phyloP scores from a whole-genome alignment of 495 filamentous ascomycete species.

The Neurospora sp. region DNA sequence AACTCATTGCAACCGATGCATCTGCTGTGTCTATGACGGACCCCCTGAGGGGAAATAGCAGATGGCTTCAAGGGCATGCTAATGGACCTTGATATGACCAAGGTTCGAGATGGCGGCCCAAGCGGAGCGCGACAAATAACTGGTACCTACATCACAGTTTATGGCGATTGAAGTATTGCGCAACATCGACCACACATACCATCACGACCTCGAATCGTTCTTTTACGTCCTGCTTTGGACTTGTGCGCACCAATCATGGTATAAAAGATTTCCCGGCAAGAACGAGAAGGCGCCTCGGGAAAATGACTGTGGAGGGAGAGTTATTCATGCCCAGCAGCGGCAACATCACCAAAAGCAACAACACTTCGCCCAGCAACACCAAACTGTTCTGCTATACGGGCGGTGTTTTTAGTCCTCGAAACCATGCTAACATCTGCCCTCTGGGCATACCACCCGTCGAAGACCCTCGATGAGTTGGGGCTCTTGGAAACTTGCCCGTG shows the following conservation, averaged over 20 bases:
- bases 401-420: too few relatives aligned
- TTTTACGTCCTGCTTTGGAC: constrained; percentile 30
- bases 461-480: too few relatives aligned
- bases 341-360: too few relatives aligned
- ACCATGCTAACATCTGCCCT: too few relatives aligned
- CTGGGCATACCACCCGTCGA: too few relatives aligned
- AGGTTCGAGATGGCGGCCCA: neutral
- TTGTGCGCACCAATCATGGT: neutral
- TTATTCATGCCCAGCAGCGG: too few relatives aligned
- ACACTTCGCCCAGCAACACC: too few relatives aligned
- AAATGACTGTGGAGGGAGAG: neutral
- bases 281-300: constrained; percentile 2
- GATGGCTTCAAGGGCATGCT: neutral
- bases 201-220: constrained; percentile 32
- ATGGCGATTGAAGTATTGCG: constrained; percentile 33
- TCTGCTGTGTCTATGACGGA: too few relatives aligned
- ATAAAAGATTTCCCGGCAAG: neutral
- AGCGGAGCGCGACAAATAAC: neutral
- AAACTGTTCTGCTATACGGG: too few relatives aligned
- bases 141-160: constrained; percentile 15
- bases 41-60: too few relatives aligned
- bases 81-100: neutral
- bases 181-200: constrained; percentile 24
- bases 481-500: too few relatives aligned
- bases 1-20: too few relatives aligned